Evolutionary conservation across 179 eudicot species (phyloP).

Genomic region (Silene coronaria): DNA sequence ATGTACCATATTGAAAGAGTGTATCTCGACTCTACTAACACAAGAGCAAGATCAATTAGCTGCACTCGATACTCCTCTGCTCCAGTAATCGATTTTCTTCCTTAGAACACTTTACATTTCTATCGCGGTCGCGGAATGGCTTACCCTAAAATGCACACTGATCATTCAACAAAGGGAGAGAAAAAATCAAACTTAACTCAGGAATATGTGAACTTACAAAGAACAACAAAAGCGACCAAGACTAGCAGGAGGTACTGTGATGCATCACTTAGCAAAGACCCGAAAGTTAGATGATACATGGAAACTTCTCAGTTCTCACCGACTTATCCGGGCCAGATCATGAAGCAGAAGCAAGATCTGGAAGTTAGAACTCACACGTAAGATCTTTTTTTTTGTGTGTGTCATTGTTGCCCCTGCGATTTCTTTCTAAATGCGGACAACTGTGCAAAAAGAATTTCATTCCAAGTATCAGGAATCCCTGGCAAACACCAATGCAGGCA

Average conservation of each 20-base stretch:
- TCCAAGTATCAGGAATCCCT: slow-evolving; percentile 52
- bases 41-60: not conserved
- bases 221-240: not conserved
- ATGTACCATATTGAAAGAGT: not conserved
- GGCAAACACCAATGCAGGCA: slow-evolving; percentile 57
- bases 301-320: not conserved
- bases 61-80: not conserved
- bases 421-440: slow-evolving; percentile 24
- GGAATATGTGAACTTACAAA: not conserved
- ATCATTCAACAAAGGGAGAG: slow-evolving; percentile 1
- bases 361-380: not conserved
- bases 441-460: slow-evolving; percentile 41
- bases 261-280: not conserved
- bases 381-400: no score
- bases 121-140: not conserved
- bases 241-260: not conserved
- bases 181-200: not conserved
- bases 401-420: not conserved
- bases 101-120: not conserved
- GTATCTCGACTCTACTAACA: not conserved
- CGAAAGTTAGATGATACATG: not conserved
- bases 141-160: not conserved
- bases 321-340: not conserved
- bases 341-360: not conserved
- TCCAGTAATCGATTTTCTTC: not conserved